Conservation (phyloP, 2,329 filamentous ascomycete species). For the Alternaria triticimaculans region DNA sequence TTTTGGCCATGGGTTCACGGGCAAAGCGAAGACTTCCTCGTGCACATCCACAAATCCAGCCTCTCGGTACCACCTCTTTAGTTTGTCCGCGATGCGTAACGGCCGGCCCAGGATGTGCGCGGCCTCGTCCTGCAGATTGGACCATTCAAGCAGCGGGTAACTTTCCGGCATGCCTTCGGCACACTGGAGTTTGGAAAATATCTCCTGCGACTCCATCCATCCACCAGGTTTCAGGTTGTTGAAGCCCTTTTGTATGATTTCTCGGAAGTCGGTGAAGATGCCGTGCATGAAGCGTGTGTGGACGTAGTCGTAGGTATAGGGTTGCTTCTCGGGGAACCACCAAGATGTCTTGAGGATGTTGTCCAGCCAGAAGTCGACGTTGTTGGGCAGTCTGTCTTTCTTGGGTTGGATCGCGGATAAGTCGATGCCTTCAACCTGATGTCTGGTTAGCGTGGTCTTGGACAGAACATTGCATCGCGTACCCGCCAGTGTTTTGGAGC, state of each 20-base stretch:
- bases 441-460: conserved; percentile 18
- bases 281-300: conserved; percentile 66
- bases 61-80: conserved; percentile 62
- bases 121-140: conserved; percentile 51
- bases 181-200: conserved; percentile 55
- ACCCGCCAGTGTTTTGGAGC: conserved; percentile 42
- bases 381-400: conserved; percentile 63
- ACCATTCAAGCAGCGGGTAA: conserved; percentile 59
- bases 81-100: conserved; percentile 60
- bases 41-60: conserved; percentile 65
- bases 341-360: conserved; percentile 67
- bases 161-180: conserved; percentile 60
- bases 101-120: conserved; percentile 55
- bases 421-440: conserved; percentile 51
- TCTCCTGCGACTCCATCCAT: conserved; percentile 55
- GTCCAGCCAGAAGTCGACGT: conserved; percentile 77
- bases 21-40: conserved; percentile 60
- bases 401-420: conserved; percentile 51
- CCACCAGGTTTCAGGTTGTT: conserved; percentile 64
- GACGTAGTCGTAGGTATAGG: conserved; percentile 61
- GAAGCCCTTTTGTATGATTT: conserved; percentile 61
- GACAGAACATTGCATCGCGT: conserved; percentile 8
- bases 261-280: conserved; percentile 63
- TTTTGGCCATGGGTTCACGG: conserved; percentile 59
- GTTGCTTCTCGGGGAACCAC: conserved; percentile 53